phyloP scores from a whole-genome alignment of 2,329 filamentous ascomycete species.

The Elsinoe batatas region DNA sequence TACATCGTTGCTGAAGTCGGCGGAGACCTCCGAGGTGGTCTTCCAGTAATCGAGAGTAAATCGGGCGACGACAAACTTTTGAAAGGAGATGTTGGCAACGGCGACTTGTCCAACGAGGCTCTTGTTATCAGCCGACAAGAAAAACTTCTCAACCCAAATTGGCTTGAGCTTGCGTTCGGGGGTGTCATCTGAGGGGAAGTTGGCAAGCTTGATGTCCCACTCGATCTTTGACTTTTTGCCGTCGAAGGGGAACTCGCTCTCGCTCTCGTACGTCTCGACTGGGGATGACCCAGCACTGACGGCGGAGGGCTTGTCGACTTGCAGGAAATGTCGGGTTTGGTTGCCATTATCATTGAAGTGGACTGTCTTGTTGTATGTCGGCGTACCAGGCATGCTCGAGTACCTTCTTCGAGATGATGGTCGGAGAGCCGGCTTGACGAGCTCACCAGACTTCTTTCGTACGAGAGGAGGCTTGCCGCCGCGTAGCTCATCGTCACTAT shows the following conservation, averaged over 20 bases:
- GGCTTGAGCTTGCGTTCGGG: constrained; percentile 54
- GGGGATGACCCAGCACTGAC: constrained; percentile 92
- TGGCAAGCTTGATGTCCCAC: constrained; percentile 78
- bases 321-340: constrained; percentile 89
- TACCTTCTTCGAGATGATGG: constrained; percentile 70
- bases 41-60: constrained; percentile 99
- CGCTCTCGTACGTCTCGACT: constrained; percentile 76
- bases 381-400: constrained; percentile 94
- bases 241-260: constrained; percentile 79
- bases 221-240: constrained; percentile 51
- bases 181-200: constrained; percentile 61
- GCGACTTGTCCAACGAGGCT: constrained; percentile 72
- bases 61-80: constrained; percentile 79
- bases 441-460: constrained; percentile 94
- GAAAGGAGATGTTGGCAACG: constrained; percentile 80
- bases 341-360: constrained; percentile 96
- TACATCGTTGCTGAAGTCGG: constrained; percentile 77
- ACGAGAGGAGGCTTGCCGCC: constrained; percentile 73
- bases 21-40: constrained; percentile 86
- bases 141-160: constrained; percentile 76
- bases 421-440: constrained; percentile 84
- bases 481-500: constrained; percentile 38
- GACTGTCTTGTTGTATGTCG: constrained; percentile 92
- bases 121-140: constrained; percentile 80
- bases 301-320: constrained; percentile 87